Conservation (phyloP, 495 filamentous ascomycete species). For the Aspergillus bertholletiae region DNA sequence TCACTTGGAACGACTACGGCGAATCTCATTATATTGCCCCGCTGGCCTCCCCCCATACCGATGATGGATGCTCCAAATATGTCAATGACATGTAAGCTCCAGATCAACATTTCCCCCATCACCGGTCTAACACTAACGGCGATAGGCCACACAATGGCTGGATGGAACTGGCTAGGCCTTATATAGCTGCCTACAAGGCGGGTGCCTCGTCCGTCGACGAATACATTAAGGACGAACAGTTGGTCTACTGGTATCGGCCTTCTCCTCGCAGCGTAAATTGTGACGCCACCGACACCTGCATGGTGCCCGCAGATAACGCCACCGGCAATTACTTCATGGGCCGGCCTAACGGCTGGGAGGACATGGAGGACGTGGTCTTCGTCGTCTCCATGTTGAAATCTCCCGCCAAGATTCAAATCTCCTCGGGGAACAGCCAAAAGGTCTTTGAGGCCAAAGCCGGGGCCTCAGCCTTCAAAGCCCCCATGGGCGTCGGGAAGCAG, state of each 20-base stretch:
- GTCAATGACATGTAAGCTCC: slow-evolving; percentile 50
- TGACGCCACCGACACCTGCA: slow-evolving; percentile 51
- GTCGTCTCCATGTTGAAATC: slow-evolving; percentile 50
- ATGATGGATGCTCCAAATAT: slow-evolving; percentile 58
- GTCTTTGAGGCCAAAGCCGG: slow-evolving; percentile 49
- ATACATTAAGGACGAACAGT: slow-evolving; percentile 46
- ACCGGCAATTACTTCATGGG: slow-evolving; percentile 53
- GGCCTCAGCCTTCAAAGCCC: slow-evolving; percentile 39
- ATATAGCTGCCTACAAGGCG: slow-evolving; percentile 55
- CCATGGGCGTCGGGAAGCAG: slow-evolving; percentile 53
- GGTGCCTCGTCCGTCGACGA: slow-evolving; percentile 33
- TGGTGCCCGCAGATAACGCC: slow-evolving; percentile 31
- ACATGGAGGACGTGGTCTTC: slow-evolving; percentile 51
- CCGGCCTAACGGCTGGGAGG: slow-evolving; percentile 49
- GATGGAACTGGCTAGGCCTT: slow-evolving; percentile 54
- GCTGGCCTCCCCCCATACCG: slow-evolving; percentile 46
- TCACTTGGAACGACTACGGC: slow-evolving; percentile 68
- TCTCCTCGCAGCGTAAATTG: slow-evolving; percentile 43
- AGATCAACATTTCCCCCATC: neutral
- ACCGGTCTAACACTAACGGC: neutral
- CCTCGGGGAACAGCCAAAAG: slow-evolving; percentile 38
- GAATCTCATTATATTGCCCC: slow-evolving; percentile 56
- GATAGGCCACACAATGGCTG: slow-evolving; percentile 51
- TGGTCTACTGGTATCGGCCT: slow-evolving; percentile 57
- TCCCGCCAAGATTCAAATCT: slow-evolving; percentile 41